Evolutionary conservation across 2,329 filamentous ascomycete species (phyloP).

Genomic region (Talaromyces islandicus): DNA sequence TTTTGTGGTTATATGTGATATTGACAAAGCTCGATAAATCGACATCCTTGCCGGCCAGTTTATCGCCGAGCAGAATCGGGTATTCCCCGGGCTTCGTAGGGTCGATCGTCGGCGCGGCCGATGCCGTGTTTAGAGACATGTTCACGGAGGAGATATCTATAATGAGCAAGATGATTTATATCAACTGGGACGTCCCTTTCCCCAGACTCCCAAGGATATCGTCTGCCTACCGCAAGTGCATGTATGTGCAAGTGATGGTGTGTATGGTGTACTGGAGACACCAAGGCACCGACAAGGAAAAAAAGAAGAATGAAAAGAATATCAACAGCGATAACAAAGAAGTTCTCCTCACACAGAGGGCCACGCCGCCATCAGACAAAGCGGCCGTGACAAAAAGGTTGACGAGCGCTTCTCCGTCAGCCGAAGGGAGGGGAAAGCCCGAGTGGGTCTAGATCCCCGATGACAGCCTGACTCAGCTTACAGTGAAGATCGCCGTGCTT

Average conservation of each 20-base stretch:
- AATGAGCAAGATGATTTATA: background rate
- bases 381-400: background rate
- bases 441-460: background rate
- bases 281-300: background rate
- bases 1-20: constrained; percentile 43
- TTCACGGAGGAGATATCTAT: constrained; percentile 12
- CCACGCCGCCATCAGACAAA: background rate
- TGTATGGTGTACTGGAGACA: background rate
- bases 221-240: background rate
- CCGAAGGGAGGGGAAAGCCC: background rate
- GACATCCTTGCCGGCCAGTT: constrained; percentile 25
- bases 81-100: constrained; percentile 42
- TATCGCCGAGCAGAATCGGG: constrained; percentile 40
- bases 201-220: background rate
- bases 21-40: constrained; percentile 27
- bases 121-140: constrained; percentile 11
- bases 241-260: background rate
- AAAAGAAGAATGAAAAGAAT: background rate
- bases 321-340: background rate
- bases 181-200: background rate
- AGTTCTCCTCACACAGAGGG: background rate
- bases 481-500: no score
- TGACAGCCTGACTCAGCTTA: background rate
- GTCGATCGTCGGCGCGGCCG: constrained; percentile 27
- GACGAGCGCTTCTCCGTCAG: background rate